Conservation (phyloP, 805 yeast species). For the Ogataea kodamae region DNA sequence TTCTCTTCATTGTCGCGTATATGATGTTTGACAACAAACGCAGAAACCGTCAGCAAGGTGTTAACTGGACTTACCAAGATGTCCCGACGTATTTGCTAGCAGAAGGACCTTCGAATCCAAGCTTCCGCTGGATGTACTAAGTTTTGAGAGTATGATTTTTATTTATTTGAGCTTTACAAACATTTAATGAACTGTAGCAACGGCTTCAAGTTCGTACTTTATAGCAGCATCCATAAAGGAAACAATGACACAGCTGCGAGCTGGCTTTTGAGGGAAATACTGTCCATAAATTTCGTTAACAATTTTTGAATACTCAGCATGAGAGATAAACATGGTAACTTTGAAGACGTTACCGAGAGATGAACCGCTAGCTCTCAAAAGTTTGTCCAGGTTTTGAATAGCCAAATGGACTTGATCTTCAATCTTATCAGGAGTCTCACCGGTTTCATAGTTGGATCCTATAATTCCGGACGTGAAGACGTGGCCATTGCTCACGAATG, state of each 20-base stretch:
- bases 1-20: constrained; percentile 21
- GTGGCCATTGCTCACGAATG: constrained; percentile 21
- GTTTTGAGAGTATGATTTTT: background rate
- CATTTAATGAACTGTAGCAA: constrained; percentile 27
- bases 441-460: constrained; percentile 31
- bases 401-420: constrained; percentile 46
- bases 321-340: constrained; percentile 46
- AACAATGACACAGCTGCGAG: constrained; percentile 50
- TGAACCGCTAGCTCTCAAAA: constrained; percentile 43
- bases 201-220: constrained; percentile 46
- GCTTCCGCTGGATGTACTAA: constrained; percentile 43
- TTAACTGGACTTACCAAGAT: constrained; percentile 36
- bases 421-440: constrained; percentile 40
- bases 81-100: constrained; percentile 41
- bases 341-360: constrained; percentile 45
- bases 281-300: constrained; percentile 46
- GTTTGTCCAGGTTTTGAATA: constrained; percentile 40
- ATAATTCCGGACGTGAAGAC: constrained; percentile 29
- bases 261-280: constrained; percentile 49
- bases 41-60: constrained; percentile 40
- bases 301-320: constrained; percentile 39
- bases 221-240: constrained; percentile 47
- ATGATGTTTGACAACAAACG: constrained; percentile 43
- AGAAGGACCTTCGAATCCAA: constrained; percentile 44
- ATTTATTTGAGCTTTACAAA: too few relatives aligned